Base-by-base conservation (phyloP, 1,139 yeast species). In the Geotrichum aggregatum region DNA sequence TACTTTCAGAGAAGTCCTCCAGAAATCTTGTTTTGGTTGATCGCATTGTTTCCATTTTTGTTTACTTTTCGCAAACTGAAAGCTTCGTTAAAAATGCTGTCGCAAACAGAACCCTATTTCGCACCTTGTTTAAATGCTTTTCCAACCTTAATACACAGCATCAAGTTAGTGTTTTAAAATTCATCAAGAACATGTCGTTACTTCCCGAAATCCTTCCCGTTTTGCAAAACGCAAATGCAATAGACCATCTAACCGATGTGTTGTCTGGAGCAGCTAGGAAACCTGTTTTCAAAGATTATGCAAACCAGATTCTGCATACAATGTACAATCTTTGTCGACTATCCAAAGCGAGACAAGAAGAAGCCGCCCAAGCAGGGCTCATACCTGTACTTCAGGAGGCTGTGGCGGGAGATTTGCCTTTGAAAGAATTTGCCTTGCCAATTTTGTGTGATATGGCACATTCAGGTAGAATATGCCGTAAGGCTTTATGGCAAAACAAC, bases 391-490 rank as follows among this genome's bases (percentile, higher is more conserved):
- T 83, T 51, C 75, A 75, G 57, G 70, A 71, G 8, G 68, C 82
- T 22, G 71, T 80, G 3, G 64, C 66, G 35, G 71, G 72, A 16
- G 76, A 78, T 52, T 64, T 79, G 5, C 80, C 83, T 8, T 75
- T 82, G 55, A 72, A 81, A 26, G 87, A 83, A 60, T 81, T 80
- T 59, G 76, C 83, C 0, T 67, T 82, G 26, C 89, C 87, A 0
- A 71, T 83, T 16, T 59, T 84, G 18, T 81, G 86, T 63, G 87
- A 83, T 56, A 69, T 84, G 62, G 82, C 80, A 0, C 72, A 80
- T 63, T 74, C 80, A 58, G 74, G 75, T 45, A 64, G 67, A 31
- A 62, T 64, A 44, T 76, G 79, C 41, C 65, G 78, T 53, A 61
- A 62, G 36, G 64, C 65, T 8, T 65, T 80, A 51, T 63, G 73